Conservation (phyloP, 2,329 filamentous ascomycete genomes). For the Calonectria pseudoreteaudii region DNA sequence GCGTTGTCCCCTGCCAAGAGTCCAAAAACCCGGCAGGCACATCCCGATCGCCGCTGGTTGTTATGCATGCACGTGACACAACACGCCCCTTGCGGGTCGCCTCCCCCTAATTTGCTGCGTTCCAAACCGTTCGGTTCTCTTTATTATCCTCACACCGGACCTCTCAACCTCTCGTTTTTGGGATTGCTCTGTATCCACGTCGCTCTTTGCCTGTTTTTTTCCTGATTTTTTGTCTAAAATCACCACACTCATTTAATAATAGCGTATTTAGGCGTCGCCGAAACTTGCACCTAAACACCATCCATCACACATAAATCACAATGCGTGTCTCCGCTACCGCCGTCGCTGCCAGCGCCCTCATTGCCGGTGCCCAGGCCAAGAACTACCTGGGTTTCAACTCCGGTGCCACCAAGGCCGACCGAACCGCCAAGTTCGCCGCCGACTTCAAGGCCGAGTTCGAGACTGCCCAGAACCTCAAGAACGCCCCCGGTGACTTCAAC, state of each 20-base stretch:
- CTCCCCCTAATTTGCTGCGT: constrained; percentile 41
- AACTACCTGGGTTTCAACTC: constrained; percentile 69
- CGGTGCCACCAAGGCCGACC: constrained; percentile 58
- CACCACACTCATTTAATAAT: constrained; percentile 27
- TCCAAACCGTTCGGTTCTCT: constrained; percentile 27
- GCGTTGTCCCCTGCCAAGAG: constrained; percentile 38
- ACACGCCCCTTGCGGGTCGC: constrained; percentile 17
- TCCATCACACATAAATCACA: constrained; percentile 31
- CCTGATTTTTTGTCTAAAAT: constrained; percentile 27
- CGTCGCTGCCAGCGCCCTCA: constrained; percentile 54
- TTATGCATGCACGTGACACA: constrained; percentile 34
- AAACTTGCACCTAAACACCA: constrained; percentile 14
- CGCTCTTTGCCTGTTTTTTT: constrained; percentile 39
- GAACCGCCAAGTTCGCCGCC: constrained; percentile 63
- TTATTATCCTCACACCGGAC: constrained; percentile 19
- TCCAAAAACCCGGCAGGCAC: constrained; percentile 35
- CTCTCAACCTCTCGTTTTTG: constrained; percentile 30
- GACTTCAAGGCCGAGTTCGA: constrained; percentile 62
- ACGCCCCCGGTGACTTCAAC: constrained; percentile 65
- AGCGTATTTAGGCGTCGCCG: neutral
- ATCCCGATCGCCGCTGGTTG: constrained; percentile 17
- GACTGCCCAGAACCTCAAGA: constrained; percentile 49
- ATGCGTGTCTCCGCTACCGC: constrained; percentile 56
- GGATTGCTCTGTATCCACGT: constrained; percentile 38
- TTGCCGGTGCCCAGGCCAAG: constrained; percentile 53